Base-by-base conservation (phyloP, 768 basidiomycete genomes). In the Dacryopinax primogenitus region DNA sequence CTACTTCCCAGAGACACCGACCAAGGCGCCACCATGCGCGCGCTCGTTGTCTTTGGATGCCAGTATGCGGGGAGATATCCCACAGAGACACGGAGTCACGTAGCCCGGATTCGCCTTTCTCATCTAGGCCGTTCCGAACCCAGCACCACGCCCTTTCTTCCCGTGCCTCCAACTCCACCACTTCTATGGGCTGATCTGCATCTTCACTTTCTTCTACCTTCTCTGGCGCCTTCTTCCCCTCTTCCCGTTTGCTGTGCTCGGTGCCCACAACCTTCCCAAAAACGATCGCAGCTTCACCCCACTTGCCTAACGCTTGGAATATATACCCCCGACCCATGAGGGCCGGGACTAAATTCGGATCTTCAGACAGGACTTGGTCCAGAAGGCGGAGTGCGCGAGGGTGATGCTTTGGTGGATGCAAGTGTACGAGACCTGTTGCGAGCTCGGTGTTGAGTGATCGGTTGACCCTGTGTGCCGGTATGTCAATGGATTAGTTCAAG, bases 371-470 rank as follows among this genome's bases (percentile, higher is more conserved):
- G 16, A 95, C 80, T 2, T 86, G 83, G 33, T 88, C 83, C 23
- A 97, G 78, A 11, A 96, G 79, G 18, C 80, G 77, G 28, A 86
- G 76, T 1, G 96, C 95, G 63, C 86, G 84, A 12, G 77, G 69
- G 72, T 98, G 95, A 69, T 97, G 87, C 70, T 93, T 93, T 0
- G 95, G 95, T 32, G 94, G 85, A 73, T 84, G 90, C 62, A 88
- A 79, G 71, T 96, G 87, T 2, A 92, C 88, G 16, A 96, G 80
- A 3, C 90, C 84, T 0, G 84, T 86, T 1, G 85, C 87, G 13
- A 95, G 79, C 3, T 80, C 78, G 12, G 85, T 80, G 66, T 92
- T 85, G 71, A 96, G 83, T 1, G 84, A 84, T 61, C 82, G 81
- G 51, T 79, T 79, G 13, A 81, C 81, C 62, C 91, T 93, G 64